A percentile compares a stretch with the other conserved stretches of the same genome.
Evolutionary conservation across 2,329 filamentous ascomycete species (phyloP).

Genomic region (Aschersonia sp.): DNA sequence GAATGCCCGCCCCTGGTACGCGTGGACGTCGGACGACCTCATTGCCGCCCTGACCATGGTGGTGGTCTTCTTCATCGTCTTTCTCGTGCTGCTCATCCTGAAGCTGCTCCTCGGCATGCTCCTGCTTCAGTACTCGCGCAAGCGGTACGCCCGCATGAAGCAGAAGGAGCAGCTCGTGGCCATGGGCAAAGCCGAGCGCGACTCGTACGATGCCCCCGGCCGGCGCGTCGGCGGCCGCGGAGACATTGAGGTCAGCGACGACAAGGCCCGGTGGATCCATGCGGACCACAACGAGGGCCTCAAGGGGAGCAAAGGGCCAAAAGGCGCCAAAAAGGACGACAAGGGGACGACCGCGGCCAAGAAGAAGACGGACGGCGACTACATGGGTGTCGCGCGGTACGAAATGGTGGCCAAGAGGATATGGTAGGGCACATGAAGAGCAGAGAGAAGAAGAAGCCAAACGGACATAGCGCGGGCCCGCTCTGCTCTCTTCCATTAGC

Average conservation of each 20-base stretch:
- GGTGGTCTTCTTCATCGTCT: slow-evolving; percentile 70
- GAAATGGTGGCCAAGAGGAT: slow-evolving; percentile 96
- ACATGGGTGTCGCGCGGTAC: slow-evolving; percentile 63
- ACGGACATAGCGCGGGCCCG: neutral
- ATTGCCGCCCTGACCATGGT: slow-evolving; percentile 72
- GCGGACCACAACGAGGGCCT: slow-evolving; percentile 65
- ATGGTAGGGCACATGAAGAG: slow-evolving; percentile 44
- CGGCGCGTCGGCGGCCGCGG: slow-evolving; percentile 71
- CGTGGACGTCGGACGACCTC: slow-evolving; percentile 54
- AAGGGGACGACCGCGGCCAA: slow-evolving; percentile 24
- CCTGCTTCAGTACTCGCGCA: slow-evolving; percentile 64
- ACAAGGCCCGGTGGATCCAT: slow-evolving; percentile 75
- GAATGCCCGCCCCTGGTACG: slow-evolving; percentile 28
- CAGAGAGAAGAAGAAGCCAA: neutral
- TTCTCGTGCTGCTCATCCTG: slow-evolving; percentile 68
- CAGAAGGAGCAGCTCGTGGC: slow-evolving; percentile 41
- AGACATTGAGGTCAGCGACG: slow-evolving; percentile 76
- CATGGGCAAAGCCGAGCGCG: slow-evolving; percentile 29
- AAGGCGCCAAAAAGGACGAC: slow-evolving; percentile 35
- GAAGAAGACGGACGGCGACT: slow-evolving; percentile 29
- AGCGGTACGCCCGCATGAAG: slow-evolving; percentile 72
- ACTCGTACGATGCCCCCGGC: slow-evolving; percentile 53
- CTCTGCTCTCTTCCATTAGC: neutral
- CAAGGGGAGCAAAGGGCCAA: slow-evolving; percentile 34
- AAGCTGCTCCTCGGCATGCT: slow-evolving; percentile 84